Percentiles rank a stretch among this genome's conserved stretches.
These are phyloP conservation scores for Besnoitia besnoiti DNA, from an alignment of 169 alveolate species.

Conservation along the genomic window DNA sequence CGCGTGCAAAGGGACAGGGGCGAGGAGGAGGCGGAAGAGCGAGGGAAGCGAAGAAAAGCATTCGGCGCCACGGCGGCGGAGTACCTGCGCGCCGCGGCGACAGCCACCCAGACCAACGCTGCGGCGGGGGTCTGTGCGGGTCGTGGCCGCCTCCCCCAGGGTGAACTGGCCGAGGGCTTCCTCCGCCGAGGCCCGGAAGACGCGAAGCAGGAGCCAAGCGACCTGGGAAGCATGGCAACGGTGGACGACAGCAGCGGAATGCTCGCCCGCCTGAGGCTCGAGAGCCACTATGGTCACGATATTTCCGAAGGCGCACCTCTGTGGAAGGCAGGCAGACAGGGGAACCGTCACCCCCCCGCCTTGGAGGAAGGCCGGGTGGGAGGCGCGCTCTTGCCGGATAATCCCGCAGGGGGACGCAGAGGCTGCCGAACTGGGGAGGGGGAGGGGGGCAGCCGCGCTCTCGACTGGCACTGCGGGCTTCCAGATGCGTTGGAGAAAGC, in stretches of 20 bases:
- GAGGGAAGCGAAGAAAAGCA: not conserved
- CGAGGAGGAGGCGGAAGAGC: not conserved
- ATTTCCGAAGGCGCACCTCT: not conserved
- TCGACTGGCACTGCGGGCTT: not conserved
- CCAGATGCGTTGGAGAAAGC: not conserved
- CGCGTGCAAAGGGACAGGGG: not conserved
- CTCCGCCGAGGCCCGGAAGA: not conserved
- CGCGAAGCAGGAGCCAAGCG: not conserved
- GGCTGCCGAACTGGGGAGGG: too few relatives aligned
- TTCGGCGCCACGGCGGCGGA: not conserved
- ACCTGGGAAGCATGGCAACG: not conserved
- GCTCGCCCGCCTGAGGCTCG: too few relatives aligned
- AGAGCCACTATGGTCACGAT: not conserved
- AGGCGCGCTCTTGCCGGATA: not conserved
- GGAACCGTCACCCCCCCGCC: not conserved
- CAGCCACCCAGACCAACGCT: too few relatives aligned
- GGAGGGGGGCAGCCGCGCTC: not conserved
- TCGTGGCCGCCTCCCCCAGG: too few relatives aligned
- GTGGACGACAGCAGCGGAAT: too few relatives aligned
- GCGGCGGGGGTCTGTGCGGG: too few relatives aligned
- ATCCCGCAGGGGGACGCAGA: not conserved
- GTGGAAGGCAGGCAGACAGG: conserved; percentile 7
- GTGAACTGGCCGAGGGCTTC: not conserved
- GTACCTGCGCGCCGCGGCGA: not conserved
- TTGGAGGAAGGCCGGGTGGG: not conserved